These are phyloP conservation scores for Annulohypoxylon maeteangense DNA, from an alignment of 495 filamentous ascomycete genomes.

Conservation along the genomic window DNA sequence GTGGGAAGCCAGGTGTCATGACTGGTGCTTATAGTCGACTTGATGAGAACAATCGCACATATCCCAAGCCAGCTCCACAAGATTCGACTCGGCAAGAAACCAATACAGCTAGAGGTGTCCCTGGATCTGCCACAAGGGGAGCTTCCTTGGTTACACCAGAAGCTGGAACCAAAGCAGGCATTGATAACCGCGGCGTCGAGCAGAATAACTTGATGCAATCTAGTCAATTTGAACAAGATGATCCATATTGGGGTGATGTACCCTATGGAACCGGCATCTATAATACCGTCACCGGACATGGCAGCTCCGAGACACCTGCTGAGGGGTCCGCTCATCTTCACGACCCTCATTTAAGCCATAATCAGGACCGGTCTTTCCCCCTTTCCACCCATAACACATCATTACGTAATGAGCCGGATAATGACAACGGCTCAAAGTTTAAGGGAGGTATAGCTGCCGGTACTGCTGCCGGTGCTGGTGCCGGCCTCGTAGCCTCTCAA, in stretches of 20 bases:
- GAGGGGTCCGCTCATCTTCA: constrained; percentile 21
- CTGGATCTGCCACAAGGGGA: neutral
- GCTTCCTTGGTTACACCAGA: constrained; percentile 3
- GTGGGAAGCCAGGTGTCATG: constrained; percentile 36
- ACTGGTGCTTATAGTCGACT: constrained; percentile 37
- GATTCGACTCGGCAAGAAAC: neutral
- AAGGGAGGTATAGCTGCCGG: constrained; percentile 25
- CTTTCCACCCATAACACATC: constrained; percentile 29
- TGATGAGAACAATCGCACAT: neutral
- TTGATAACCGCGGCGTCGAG: constrained; percentile 13
- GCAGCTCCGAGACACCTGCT: constrained; percentile 46
- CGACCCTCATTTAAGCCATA: constrained; percentile 31
- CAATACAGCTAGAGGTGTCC: neutral
- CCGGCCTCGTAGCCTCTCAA: constrained; percentile 22
- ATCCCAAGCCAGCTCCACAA: neutral
- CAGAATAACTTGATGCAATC: constrained; percentile 29
- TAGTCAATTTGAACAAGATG: constrained; percentile 16
- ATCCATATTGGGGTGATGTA: constrained; percentile 55
- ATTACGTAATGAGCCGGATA: constrained; percentile 36
- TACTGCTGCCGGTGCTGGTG: constrained; percentile 14
- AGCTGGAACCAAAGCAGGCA: neutral
- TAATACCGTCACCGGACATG: constrained; percentile 56
- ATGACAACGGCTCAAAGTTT: constrained; percentile 21
- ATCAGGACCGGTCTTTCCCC: constrained; percentile 44
- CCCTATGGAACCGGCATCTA: constrained; percentile 52